Evolutionary conservation across 2,329 filamentous ascomycete species (phyloP).

Genomic region (Aureobasidium leucospermi): DNA sequence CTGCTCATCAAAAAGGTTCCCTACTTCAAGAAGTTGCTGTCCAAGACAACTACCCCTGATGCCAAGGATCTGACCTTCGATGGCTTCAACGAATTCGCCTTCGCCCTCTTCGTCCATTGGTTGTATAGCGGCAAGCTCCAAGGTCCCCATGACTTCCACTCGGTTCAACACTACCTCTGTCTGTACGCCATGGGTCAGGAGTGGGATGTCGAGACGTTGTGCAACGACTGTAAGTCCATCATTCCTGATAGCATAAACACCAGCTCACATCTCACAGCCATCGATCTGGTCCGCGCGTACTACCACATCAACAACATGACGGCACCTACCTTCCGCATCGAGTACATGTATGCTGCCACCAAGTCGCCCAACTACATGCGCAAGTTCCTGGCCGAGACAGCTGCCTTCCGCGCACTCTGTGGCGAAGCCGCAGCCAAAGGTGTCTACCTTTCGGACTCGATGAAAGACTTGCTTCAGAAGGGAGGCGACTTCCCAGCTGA

Average conservation of each 20-base stretch:
- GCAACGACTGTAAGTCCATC: constrained; percentile 23
- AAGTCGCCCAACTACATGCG: constrained; percentile 24
- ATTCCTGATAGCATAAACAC: not conserved
- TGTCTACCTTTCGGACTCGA: constrained; percentile 21
- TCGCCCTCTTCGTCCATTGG: constrained; percentile 27
- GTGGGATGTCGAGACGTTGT: constrained; percentile 24
- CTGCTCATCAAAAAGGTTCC: constrained; percentile 22
- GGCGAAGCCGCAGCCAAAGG: constrained; percentile 17
- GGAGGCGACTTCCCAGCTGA: constrained; percentile 24
- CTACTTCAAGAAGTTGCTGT: constrained; percentile 23
- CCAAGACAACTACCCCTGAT: constrained; percentile 16
- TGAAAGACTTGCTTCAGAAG: constrained; percentile 22
- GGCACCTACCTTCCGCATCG: constrained; percentile 29
- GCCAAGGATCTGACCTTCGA: constrained; percentile 21
- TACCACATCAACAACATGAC: constrained; percentile 27
- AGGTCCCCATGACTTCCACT: constrained; percentile 29
- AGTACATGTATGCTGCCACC: constrained; percentile 29
- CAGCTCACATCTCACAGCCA: constrained; percentile 19
- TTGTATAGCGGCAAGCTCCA: constrained; percentile 23
- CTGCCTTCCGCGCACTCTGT: constrained; percentile 25
- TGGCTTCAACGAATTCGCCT: constrained; percentile 25
- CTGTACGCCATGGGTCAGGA: constrained; percentile 26
- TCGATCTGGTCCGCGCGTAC: constrained; percentile 28
- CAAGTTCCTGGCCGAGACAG: constrained; percentile 26
- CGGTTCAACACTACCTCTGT: constrained; percentile 27